A percentile compares a stretch with the other conserved stretches of the same genome.
phyloP scores from a whole-genome alignment of 345 rosid genomes.

The Rhizophora mangle region DNA sequence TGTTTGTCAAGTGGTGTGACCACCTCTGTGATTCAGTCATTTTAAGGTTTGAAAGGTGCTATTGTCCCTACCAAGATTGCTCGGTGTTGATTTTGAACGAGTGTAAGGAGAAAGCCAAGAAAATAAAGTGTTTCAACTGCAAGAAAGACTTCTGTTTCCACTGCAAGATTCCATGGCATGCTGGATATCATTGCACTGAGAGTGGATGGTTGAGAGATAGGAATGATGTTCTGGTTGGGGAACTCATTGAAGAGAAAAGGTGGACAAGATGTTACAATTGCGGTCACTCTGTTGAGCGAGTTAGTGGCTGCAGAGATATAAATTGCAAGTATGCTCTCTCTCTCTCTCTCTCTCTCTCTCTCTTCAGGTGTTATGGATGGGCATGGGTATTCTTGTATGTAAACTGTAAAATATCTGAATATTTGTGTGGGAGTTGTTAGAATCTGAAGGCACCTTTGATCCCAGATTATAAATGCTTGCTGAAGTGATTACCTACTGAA shows the following conservation, averaged over 20 bases:
- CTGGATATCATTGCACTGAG: constrained; percentile 29
- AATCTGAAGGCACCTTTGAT: too few relatives aligned
- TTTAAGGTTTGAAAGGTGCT: constrained; percentile 18
- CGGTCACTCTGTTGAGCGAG: constrained; percentile 26
- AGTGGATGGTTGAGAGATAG: constrained; percentile 17
- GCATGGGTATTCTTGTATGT: too few relatives aligned
- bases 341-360: background rate
- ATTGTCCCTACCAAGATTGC: constrained; percentile 35
- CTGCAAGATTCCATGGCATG: constrained; percentile 33
- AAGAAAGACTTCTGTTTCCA: constrained; percentile 26
- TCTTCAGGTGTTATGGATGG: too few relatives aligned
- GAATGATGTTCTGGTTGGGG: constrained; percentile 26
- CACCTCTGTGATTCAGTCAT: constrained; percentile 19
- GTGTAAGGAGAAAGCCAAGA: constrained; percentile 26
- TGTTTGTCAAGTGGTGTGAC: constrained; percentile 33
- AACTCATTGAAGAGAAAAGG: constrained; percentile 21
- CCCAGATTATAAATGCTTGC: background rate
- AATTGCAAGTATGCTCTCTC: constrained; percentile 24
- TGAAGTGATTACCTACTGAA: background rate
- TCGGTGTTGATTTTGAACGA: constrained; percentile 29
- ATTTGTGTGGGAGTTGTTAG: too few relatives aligned
- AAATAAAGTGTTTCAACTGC: constrained; percentile 27
- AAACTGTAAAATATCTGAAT: too few relatives aligned
- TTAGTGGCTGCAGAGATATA: constrained; percentile 22
- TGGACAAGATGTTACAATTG: constrained; percentile 34